phyloP scores from a whole-genome alignment of 2,329 filamentous ascomycete species.

The Apiospora kogelbergensis region DNA sequence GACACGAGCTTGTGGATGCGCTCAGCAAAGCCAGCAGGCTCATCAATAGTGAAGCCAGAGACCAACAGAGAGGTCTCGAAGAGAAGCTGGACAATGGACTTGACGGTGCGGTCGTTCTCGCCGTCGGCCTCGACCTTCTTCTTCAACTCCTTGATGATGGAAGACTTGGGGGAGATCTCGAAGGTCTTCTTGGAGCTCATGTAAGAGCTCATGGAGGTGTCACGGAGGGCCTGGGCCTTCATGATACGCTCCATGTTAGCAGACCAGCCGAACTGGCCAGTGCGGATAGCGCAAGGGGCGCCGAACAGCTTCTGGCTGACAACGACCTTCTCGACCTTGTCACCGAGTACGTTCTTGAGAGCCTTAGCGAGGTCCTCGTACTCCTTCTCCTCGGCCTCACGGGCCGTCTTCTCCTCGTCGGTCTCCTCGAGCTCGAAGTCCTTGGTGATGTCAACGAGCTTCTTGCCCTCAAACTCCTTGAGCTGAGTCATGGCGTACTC shows the following conservation, averaged over 20 bases:
- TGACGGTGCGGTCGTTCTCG: conserved; percentile 98
- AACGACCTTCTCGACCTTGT: conserved; percentile 99
- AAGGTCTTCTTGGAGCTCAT: conserved; percentile 99
- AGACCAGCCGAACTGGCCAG: conserved; percentile 99
- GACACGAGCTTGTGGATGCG: conserved; percentile 99
- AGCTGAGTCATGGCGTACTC: conserved; percentile 99
- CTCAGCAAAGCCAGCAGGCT: conserved; percentile 96
- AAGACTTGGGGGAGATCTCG: conserved; percentile 98
- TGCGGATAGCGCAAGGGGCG: conserved; percentile 97
- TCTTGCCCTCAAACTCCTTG: conserved; percentile 99
- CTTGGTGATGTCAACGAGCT: conserved; percentile 99
- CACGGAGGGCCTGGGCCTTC: conserved; percentile 99
- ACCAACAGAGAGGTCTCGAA: conserved; percentile 99
- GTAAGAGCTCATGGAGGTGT: conserved; percentile 99
- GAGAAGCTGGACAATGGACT: conserved; percentile 96
- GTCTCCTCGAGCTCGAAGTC: conserved; percentile 99
- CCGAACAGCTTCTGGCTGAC: conserved; percentile 96
- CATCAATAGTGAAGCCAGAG: conserved; percentile 99
- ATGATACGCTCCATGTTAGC: conserved; percentile 99
- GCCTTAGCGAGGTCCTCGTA: conserved; percentile 92
- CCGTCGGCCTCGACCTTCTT: conserved; percentile 97
- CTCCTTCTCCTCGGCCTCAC: conserved; percentile 98
- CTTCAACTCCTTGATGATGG: conserved; percentile 99
- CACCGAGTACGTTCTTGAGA: conserved; percentile 98
- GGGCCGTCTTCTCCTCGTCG: conserved; percentile 96